These are phyloP conservation scores for Sonneratia alba DNA, from an alignment of 345 rosid species.

Conservation along the genomic window DNA sequence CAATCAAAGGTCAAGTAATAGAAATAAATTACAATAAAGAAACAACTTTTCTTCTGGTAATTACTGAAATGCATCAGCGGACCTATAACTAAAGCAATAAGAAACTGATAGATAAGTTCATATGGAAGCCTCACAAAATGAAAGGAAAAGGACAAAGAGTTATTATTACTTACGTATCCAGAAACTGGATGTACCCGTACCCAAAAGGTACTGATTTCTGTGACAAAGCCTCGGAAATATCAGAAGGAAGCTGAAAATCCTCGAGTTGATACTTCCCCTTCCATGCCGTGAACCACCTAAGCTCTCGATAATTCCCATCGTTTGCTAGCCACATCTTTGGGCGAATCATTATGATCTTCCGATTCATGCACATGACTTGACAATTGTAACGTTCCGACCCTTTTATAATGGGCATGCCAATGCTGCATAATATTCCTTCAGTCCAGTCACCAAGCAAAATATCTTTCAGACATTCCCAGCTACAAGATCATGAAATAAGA, in stretches of 20 bases:
- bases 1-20: background rate
- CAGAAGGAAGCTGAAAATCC: slow-evolving; percentile 69
- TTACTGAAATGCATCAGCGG: background rate
- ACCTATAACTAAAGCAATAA: background rate
- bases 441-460: slow-evolving; percentile 73
- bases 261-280: slow-evolving; percentile 56
- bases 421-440: slow-evolving; percentile 77
- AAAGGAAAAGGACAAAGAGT: background rate
- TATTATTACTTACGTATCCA: slow-evolving; percentile 59
- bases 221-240: slow-evolving; percentile 56
- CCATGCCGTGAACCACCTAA: slow-evolving; percentile 89
- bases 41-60: background rate
- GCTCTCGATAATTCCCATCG: slow-evolving; percentile 83
- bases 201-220: slow-evolving; percentile 85
- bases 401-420: slow-evolving; percentile 85
- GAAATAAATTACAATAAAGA: background rate
- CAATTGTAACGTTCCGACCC: slow-evolving; percentile 94
- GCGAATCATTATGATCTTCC: slow-evolving; percentile 75
- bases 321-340: slow-evolving; percentile 95
- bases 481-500: slow-evolving; percentile 15
- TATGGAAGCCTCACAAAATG: background rate
- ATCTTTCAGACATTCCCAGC: slow-evolving; percentile 96
- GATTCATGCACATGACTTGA: slow-evolving; percentile 76
- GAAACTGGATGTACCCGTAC: slow-evolving; percentile 71
- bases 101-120: background rate